Evolutionary conservation across 257 asterid species (phyloP).

Genomic region (Verbascum thapsus): DNA sequence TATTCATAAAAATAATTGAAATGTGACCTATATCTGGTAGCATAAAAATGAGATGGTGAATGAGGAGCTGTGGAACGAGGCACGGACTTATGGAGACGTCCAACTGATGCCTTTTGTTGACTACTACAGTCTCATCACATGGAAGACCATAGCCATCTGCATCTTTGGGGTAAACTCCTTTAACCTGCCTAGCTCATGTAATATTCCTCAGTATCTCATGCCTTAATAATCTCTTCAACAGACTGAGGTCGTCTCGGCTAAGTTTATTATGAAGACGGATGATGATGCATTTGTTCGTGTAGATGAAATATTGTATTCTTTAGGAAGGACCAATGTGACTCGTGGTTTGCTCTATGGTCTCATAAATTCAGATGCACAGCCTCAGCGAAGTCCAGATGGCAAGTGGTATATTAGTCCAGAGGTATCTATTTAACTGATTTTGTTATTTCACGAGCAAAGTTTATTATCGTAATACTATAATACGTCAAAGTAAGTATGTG

Average conservation of each 20-base stretch:
- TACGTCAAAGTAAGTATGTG: no score
- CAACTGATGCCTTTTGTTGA: slow-evolving; percentile 97
- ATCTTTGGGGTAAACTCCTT: slow-evolving; percentile 79
- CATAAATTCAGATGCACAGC: slow-evolving; percentile 82
- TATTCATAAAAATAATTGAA: slow-evolving; percentile 12
- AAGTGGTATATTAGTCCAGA: slow-evolving; percentile 94
- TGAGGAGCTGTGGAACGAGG: slow-evolving; percentile 97
- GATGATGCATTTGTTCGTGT: slow-evolving; percentile 98
- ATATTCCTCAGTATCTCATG: slow-evolving; percentile 41
- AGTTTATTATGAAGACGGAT: slow-evolving; percentile 95
- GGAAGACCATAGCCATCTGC: slow-evolving; percentile 93
- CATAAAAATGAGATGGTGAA: slow-evolving; percentile 97
- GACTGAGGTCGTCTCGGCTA: slow-evolving; percentile 85
- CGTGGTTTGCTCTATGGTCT: slow-evolving; percentile 92
- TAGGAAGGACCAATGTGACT: slow-evolving; percentile 49
- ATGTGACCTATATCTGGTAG: slow-evolving; percentile 44
- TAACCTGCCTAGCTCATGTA: slow-evolving; percentile 39
- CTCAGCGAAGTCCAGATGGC: slow-evolving; percentile 82
- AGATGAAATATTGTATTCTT: slow-evolving; percentile 77
- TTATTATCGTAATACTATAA: not conserved
- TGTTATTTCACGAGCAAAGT: no score
- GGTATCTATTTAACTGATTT: slow-evolving; percentile 54
- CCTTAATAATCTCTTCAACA: slow-evolving; percentile 61
- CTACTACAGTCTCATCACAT: slow-evolving; percentile 86
- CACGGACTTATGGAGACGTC: slow-evolving; percentile 79